Base-by-base conservation (phyloP, 129 eudicot genomes). In the Escallonia herrerae region DNA sequence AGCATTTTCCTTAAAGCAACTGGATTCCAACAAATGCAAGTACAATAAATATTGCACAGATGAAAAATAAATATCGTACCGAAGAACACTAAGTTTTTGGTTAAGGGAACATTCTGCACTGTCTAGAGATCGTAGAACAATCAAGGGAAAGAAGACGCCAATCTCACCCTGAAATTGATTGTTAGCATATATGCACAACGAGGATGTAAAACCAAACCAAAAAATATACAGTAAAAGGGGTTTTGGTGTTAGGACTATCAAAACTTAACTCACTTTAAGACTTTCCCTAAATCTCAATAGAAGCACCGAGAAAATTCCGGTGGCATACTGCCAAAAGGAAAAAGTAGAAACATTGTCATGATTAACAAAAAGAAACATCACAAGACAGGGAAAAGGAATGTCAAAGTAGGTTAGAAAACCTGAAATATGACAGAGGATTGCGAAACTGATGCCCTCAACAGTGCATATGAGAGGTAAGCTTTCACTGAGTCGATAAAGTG, bases 101-200 rank as follows among this genome's bases (percentile, higher is more conserved):
- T 55, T 86, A 53, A 86, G 91, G 65, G 85, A 75, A 62, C 60
- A 79, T 46, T 93, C 95, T 46, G 86, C 66, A 43, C 89, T 83
- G 63, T 93, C 99, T 83, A 93, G 74, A 44, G 89, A 74, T 68
- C 99, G 69, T 69, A 93, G 83, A 69, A 83, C 84, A 68, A 93
- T 86, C 81, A 93, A 76, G 8, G 99, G 96, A 56, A 93, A 93
- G 83, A 93, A 93, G 50, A 93, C 78, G 53, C 96, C 95, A 59
- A 93, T 86, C 80, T 93, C 99, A 66, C 89, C 95, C 99, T 93
- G 83, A 65, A 81, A 74, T 68, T 46, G 49, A 40, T 73, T 51
- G 59, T 59, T 22, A 43, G 13, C 42, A 22, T 22, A 22, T 22
- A 22, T 65, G 64, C 51, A 56, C n/a, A 5, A 55, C 39, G 13